phyloP scores from a whole-genome alignment of 441 rosid genomes.

The Monsonia emarginata region DNA sequence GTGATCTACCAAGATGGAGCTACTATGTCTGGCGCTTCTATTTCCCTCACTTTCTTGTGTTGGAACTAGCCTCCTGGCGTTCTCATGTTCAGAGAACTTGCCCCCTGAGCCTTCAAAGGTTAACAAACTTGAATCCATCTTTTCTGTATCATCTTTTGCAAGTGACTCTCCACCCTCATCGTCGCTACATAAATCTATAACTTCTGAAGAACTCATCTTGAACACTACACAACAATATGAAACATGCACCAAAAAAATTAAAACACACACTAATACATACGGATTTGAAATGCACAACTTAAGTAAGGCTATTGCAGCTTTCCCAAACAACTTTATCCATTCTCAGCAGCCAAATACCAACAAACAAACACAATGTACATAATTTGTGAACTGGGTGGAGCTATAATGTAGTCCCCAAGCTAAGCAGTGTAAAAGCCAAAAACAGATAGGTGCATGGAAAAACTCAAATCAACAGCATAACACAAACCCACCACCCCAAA shows the following conservation, averaged over 20 bases:
- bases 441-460: background rate
- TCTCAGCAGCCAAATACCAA: too few relatives aligned
- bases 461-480: too few relatives aligned
- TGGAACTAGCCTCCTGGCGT: background rate
- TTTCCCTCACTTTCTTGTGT: background rate
- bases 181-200: constrained; percentile 7
- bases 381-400: too few relatives aligned
- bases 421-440: background rate
- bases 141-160: background rate
- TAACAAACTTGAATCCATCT: background rate
- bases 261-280: background rate
- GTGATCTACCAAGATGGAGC: background rate
- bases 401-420: too few relatives aligned
- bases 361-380: too few relatives aligned
- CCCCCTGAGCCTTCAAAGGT: background rate
- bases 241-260: background rate
- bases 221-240: background rate
- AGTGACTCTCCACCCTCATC: background rate
- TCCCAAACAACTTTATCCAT: too few relatives aligned
- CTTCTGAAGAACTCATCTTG: background rate
- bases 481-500: too few relatives aligned
- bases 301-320: background rate
- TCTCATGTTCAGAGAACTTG: background rate
- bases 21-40: background rate
- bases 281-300: background rate